phyloP scores from a whole-genome alignment of 306 rosid genomes.

The Vachellia collinsii region DNA sequence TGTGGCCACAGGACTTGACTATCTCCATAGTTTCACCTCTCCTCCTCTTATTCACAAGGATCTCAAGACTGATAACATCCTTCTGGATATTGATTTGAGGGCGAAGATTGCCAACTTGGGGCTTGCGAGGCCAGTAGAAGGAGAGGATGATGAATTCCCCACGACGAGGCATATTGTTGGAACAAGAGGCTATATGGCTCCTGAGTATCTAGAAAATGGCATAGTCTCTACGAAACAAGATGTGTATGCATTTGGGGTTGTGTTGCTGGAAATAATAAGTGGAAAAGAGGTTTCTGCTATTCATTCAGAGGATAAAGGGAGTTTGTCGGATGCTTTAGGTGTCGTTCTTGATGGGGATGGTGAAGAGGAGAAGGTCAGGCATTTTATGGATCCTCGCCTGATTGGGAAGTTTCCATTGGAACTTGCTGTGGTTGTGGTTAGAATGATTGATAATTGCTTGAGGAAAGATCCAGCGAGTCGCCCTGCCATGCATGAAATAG shows the following conservation, averaged over 20 bases:
- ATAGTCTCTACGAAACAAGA: slow-evolving; percentile 77
- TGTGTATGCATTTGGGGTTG: slow-evolving; percentile 80
- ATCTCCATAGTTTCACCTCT: slow-evolving; percentile 78
- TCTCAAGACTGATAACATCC: slow-evolving; percentile 65
- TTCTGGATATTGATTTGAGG: slow-evolving; percentile 64
- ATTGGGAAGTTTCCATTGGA: slow-evolving; percentile 60
- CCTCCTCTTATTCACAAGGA: slow-evolving; percentile 85
- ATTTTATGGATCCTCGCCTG: slow-evolving; percentile 63
- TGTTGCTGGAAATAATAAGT: slow-evolving; percentile 67
- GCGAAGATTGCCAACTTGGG: slow-evolving; percentile 70
- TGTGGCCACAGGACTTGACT: slow-evolving; percentile 77
- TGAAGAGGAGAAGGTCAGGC: slow-evolving; percentile 50
- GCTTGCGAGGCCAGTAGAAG: slow-evolving; percentile 62
- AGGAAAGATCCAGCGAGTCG: slow-evolving; percentile 63
- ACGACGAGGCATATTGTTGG: slow-evolving; percentile 84
- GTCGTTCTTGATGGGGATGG: slow-evolving; percentile 38
- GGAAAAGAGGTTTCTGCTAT: slow-evolving; percentile 71
- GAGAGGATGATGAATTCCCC: slow-evolving; percentile 54
- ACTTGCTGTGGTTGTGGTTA: slow-evolving; percentile 56
- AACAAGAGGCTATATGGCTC: slow-evolving; percentile 90
- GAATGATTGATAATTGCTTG: slow-evolving; percentile 54
- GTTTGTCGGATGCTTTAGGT: slow-evolving; percentile 44
- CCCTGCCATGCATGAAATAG: slow-evolving; percentile 74
- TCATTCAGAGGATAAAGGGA: slow-evolving; percentile 42
- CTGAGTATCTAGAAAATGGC: slow-evolving; percentile 88